Base-by-base conservation (phyloP, 108 stramenopile species). In the Fragilariopsis cylindrus region DNA sequence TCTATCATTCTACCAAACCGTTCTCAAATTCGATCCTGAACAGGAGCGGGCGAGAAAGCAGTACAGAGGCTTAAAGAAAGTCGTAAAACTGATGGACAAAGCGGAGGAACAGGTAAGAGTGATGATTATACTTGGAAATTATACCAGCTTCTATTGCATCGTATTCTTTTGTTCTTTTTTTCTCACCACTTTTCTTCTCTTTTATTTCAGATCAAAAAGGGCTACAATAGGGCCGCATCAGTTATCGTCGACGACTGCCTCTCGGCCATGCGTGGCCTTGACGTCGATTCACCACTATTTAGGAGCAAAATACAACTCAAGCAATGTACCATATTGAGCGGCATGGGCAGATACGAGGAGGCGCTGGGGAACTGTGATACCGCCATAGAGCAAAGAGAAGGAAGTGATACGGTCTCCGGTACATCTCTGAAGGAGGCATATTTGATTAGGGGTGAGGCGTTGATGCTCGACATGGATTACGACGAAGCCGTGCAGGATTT, bases 11-110 rank as follows among this genome's bases (percentile, higher is more conserved):
- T 86, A 86, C 67, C 85, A 86, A 57, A 82, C 80, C 39, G 85
- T 86, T 9, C 72, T 86, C 40, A 86, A 86, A 60, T 86, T 84
- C 57, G 85, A 86, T 70, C 85, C 85, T 16, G 85, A 86, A 62
- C 82, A 86, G 53, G 74, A 78, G 8, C 71, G 77, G 21, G 80
- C 80, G 11, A 75, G 80, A n/a, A 84, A 81, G 48, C 85, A 86
- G 58, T 86, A 86, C 78, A 81, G 81, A 43, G 82, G 82, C 8
- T 71, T 86, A 13, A 86, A 86, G 54, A 86, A 86, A 71, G 85
- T 86, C 15, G 78, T 86, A 0, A 86, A 86, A 48, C 76, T 81
- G 7, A 64, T 86, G 53, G 71, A 65, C 15, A 80, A 86, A 69
- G 85, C 85, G 2, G 85, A 86, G 47, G 81, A 81, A 57, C 71